phyloP scores from a whole-genome alignment of 2,329 filamentous ascomycete species.

The Bimuria novae-zelandiae region DNA sequence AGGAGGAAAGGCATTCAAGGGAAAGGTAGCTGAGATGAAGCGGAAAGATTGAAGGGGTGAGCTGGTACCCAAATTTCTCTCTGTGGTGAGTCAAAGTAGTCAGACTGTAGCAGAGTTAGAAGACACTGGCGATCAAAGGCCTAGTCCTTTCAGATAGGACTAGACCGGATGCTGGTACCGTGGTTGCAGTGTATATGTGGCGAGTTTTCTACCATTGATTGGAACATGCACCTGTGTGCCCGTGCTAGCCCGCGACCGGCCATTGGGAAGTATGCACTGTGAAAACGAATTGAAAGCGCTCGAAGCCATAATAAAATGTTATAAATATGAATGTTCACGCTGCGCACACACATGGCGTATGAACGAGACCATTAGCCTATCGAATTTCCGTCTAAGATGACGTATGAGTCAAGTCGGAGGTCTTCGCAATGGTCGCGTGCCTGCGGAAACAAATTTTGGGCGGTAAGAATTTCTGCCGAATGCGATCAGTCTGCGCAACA shows the following conservation, averaged over 20 bases:
- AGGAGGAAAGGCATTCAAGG: slow-evolving; percentile 19
- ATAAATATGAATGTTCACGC: no score
- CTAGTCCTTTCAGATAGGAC: not conserved
- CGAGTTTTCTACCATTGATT: no score
- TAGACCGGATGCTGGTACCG: no score
- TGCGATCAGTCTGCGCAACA: not conserved
- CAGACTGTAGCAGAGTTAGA: no score
- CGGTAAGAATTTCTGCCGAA: slow-evolving; percentile 1
- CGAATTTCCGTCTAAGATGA: not conserved
- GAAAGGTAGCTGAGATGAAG: slow-evolving; percentile 16
- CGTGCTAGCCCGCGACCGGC: no score
- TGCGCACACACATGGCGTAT: no score
- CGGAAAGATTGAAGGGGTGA: slow-evolving; percentile 1
- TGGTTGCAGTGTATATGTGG: no score
- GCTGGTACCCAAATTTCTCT: not conserved
- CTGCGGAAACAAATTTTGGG: not conserved
- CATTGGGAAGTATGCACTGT: no score
- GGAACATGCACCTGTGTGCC: no score
- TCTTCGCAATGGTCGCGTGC: slow-evolving; percentile 3
- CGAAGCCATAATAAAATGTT: no score
- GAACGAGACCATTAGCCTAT: no score
- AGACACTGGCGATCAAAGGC: not conserved
- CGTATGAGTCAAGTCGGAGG: not conserved
- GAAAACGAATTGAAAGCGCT: no score
- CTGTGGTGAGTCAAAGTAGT: slow-evolving; percentile 1